Base-by-base conservation (phyloP, 495 filamentous ascomycete genomes). In the Chaetomium cochliodes region DNA sequence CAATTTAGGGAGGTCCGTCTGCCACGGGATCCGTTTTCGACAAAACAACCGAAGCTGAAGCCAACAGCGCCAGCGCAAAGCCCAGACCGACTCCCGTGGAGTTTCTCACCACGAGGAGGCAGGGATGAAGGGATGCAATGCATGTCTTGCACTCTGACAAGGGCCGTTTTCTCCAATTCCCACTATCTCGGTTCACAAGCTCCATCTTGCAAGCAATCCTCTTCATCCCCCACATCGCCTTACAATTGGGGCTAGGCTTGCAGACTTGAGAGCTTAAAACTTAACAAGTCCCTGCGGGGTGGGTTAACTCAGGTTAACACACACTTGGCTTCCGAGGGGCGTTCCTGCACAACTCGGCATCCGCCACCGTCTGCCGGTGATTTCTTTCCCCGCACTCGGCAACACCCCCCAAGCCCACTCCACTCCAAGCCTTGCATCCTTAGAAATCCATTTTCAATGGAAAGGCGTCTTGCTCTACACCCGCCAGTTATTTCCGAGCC, bases 401-500 rank as follows among this genome's bases (percentile, higher is more conserved):
- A 18, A 33, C 37, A 58, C 0, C 16, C 16, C 41, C 41, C 22
- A 39, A 53, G 37, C 41, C 49, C 50, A 55, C 60, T 33, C 22
- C 15, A 39, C 62, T 30, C 28, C 28, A 30, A 50, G 62, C 12
- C 54, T 20, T 42, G 62, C 47, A 33, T 2, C 28, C 37, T 6
- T 20, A 25, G 52, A 60, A 53, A 60, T 59, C 55, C 33, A 20
- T 22, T 22, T 54, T 37, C 23, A 57, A 56, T n/a, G 44, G 56
- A 49, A 37, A 25, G 42, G 23, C 26, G 26, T 33, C 46, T n/a
- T 57, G 52, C 20, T 42, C 33, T 41, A 16, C 46, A n/a, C 46
- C 56, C 57, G 57, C 25, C 11, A 25, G 51, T 65, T 65, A 65
- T 65, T 65, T 22, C 63, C 63, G 63, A 46, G 42, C 39, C 42